Evolutionary conservation across 1,284 basidiomycete species (phyloP).

Genomic region (Fomitopsis schrenkii): DNA sequence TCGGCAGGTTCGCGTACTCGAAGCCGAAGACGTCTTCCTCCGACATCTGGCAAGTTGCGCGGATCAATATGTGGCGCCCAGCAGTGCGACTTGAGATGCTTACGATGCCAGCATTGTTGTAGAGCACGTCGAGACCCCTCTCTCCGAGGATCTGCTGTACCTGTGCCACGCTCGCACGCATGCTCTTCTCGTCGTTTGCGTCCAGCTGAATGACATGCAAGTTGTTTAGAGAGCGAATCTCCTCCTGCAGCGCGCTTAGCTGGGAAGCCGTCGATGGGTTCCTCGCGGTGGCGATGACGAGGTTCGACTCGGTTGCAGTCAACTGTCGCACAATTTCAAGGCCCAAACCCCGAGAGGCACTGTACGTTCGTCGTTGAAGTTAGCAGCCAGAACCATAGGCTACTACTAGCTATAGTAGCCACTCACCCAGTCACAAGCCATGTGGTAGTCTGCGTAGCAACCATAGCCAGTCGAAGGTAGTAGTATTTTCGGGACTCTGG

Average conservation of each 20-base stretch:
- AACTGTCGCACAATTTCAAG: background rate
- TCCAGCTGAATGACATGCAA: conserved; percentile 30
- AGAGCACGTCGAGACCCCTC: conserved; percentile 31
- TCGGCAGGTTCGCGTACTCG: conserved; percentile 12
- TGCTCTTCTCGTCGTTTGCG: conserved; percentile 20
- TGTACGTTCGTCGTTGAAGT: background rate
- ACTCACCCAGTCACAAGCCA: too few species aligned
- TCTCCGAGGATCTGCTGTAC: conserved; percentile 21
- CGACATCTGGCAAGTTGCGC: conserved; percentile 14
- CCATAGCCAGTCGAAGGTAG: too few species aligned
- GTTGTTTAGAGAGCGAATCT: conserved; percentile 4
- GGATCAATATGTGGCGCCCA: too few species aligned
- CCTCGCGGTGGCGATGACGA: conserved; percentile 32
- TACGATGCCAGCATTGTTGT: conserved; percentile 36
- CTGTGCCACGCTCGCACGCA: conserved; percentile 16
- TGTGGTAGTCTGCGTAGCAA: too few species aligned
- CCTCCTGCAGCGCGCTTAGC: background rate
- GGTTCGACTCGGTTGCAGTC: conserved; percentile 33
- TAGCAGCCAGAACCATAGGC: too few species aligned
- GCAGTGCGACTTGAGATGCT: background rate
- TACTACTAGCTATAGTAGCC: too few species aligned
- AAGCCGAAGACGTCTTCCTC: conserved; percentile 16
- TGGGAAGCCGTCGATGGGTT: background rate
- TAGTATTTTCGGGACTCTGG: too few species aligned
- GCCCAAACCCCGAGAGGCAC: background rate